phyloP scores from a whole-genome alignment of 768 basidiomycete genomes.

The Mycena polygramma region DNA sequence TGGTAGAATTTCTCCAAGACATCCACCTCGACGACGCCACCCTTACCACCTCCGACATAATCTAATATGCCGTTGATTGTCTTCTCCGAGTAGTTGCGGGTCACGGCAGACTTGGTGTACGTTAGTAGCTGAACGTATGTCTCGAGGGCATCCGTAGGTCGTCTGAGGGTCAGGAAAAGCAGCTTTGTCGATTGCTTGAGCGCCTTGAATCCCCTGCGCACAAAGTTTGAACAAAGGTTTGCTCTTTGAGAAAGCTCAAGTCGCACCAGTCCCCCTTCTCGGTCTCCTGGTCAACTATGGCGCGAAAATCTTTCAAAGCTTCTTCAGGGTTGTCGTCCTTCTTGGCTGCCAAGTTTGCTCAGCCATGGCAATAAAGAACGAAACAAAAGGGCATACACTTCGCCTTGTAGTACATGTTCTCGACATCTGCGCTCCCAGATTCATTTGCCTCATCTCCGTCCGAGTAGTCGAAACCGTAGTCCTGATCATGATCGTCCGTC shows the following conservation, averaged over 20 bases:
- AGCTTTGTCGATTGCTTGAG: constrained; percentile 98
- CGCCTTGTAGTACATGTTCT: constrained; percentile 98
- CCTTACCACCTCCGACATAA: constrained; percentile 93
- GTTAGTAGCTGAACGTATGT: constrained; percentile 90
- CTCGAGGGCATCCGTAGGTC: constrained; percentile 87
- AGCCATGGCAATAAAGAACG: constrained; percentile 14
- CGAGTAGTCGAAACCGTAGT: constrained; percentile 97
- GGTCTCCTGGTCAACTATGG: constrained; percentile 91
- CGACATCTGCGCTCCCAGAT: constrained; percentile 87
- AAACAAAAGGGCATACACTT: constrained; percentile 74
- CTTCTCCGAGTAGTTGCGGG: constrained; percentile 97
- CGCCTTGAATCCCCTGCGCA: constrained; percentile 95
- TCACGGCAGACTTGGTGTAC: constrained; percentile 96
- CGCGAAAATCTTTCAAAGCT: constrained; percentile 89
- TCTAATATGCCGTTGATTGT: constrained; percentile 98
- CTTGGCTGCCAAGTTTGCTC: constrained; percentile 67
- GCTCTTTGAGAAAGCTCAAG: background rate
- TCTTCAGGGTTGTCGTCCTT: constrained; percentile 96
- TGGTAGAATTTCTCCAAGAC: constrained; percentile 97
- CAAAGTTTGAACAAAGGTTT: constrained; percentile 16
- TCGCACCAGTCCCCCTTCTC: constrained; percentile 94
- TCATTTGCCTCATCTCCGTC: constrained; percentile 89
- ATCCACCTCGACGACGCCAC: constrained; percentile 83
- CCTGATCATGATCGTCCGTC: too few relatives aligned
- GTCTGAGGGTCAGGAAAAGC: constrained; percentile 81